Conservation (phyloP, 1,284 basidiomycete species). For the Marasmius fiardii region DNA sequence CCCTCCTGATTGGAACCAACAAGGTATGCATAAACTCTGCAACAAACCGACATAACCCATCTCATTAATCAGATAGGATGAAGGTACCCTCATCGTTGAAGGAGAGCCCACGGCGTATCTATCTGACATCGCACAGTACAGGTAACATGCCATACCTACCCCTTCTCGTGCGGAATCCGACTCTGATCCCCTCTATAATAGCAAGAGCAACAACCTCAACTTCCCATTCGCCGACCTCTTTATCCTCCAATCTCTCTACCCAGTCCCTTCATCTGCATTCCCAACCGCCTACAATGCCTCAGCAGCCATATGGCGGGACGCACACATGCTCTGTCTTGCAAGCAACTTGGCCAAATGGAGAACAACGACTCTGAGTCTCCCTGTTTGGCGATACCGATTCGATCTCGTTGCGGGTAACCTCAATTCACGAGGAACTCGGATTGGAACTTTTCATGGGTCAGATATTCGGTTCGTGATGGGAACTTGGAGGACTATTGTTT, state of each 20-base stretch:
- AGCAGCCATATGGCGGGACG: constrained; percentile 40
- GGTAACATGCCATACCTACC: constrained; percentile 19
- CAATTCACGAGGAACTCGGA: constrained; percentile 35
- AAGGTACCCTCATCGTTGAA: constrained; percentile 40
- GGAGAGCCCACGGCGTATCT: constrained; percentile 40
- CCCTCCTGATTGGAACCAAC: constrained; percentile 39
- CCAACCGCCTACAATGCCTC: constrained; percentile 29
- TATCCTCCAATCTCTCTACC: constrained; percentile 22
- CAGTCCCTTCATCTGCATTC: constrained; percentile 25
- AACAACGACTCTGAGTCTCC: constrained; percentile 28
- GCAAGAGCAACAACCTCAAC: constrained; percentile 40
- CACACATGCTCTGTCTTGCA: constrained; percentile 43
- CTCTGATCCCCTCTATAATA: constrained; percentile 18
- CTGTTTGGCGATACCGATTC: constrained; percentile 42
- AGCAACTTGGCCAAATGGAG: constrained; percentile 36
- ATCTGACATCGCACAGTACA: constrained; percentile 31
- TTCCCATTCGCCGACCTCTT: constrained; percentile 30
- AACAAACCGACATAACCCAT: not conserved
- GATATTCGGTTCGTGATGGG: constrained; percentile 45
- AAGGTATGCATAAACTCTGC: constrained; percentile 20
- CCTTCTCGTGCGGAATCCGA: not conserved
- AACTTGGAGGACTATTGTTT: constrained; percentile 26
- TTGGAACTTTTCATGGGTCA: constrained; percentile 38
- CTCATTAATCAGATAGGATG: constrained; percentile 26
- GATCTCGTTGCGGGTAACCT: constrained; percentile 39